A percentile compares a stretch with the other conserved stretches of the same genome.
phyloP scores from a whole-genome alignment of 2,329 filamentous ascomycete genomes.

The Ophiocordyceps polyrhachis-furcata region DNA sequence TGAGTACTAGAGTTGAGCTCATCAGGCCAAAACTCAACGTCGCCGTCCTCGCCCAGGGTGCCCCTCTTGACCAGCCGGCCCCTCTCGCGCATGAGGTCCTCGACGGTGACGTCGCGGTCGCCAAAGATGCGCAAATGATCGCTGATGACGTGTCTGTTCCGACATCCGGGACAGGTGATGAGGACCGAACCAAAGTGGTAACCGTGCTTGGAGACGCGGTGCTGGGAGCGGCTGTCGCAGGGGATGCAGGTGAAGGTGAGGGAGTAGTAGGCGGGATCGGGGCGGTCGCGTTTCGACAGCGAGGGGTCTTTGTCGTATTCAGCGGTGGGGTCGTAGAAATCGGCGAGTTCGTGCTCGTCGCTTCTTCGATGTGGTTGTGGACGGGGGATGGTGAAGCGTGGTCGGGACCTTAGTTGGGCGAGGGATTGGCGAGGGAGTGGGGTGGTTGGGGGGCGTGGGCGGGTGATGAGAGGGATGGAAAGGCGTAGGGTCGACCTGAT shows the following conservation, averaged over 20 bases:
- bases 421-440: not conserved
- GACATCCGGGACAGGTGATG: constrained; percentile 73
- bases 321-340: not conserved
- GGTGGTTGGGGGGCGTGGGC: not conserved
- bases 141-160: constrained; percentile 75
- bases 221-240: constrained; percentile 62
- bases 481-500: not conserved
- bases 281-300: not conserved
- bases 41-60: constrained; percentile 55
- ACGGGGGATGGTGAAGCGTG: not conserved
- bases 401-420: not conserved
- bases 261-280: constrained; percentile 48
- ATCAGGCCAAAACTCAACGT: constrained; percentile 84
- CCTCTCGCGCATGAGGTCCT: constrained; percentile 59
- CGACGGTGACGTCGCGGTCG: constrained; percentile 48
- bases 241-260: constrained; percentile 87
- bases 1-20: constrained; percentile 17
- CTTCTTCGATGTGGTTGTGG: not conserved
- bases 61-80: constrained; percentile 58
- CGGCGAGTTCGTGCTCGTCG: not conserved
- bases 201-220: constrained; percentile 80
- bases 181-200: constrained; percentile 84
- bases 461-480: not conserved
- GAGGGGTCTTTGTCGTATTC: not conserved
- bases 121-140: constrained; percentile 74